Evolutionary conservation across 176 grass and related monocot genomes (phyloP), one percentile per base, ranked within the genome.

Genomic region (Cocos nucifera): DNA sequence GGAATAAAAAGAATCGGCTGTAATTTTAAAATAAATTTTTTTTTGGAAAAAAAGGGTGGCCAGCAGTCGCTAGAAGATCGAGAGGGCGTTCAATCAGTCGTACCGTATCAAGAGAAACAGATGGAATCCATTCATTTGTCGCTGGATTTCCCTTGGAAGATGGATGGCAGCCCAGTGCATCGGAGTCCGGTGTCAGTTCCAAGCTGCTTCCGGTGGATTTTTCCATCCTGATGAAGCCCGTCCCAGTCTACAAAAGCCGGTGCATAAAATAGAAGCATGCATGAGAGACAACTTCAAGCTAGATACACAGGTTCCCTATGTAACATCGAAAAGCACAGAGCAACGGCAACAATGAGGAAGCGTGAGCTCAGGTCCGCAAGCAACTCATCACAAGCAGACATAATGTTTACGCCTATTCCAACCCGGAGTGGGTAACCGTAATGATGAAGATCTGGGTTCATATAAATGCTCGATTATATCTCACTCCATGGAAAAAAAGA

Each of bases 61-160:
- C n/a, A 32, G 30, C 30, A 8, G 8, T 32, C 5, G 6, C 6
- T 32, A 22, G 49, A 58, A 10, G 4, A 48, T 5, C 25, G 10
- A 0, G 32, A 61, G 25, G 2, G n/a, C n/a, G n/a, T n/a, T 56
- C 19, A 17, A 16, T 44, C 6, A 49, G 20, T 4, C 54, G 52
- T 25, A 80, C 71, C 73, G 73, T 81, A 67, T 84, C 66, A 50
- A 77, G 49, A 19, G 83, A 89, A 50, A 77, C 32, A 19, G 83
- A 89, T 17, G 90, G 80, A 69, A 90, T 90, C 92, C 92, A 90
- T 19, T 90, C 92, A 57, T 88, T 96, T 4, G 92, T 90, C 5
- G 87, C 83, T 5, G 92, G 92, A 65, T 85, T 85, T 3, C 80
- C 85, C 53, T 77, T 88, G 83, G 67, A 66, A 18, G 75, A 90